Evolutionary conservation across 768 basidiomycete genomes (phyloP), one percentile per base, ranked within the genome.

Genomic region (Lactifluus hygrophoroides): DNA sequence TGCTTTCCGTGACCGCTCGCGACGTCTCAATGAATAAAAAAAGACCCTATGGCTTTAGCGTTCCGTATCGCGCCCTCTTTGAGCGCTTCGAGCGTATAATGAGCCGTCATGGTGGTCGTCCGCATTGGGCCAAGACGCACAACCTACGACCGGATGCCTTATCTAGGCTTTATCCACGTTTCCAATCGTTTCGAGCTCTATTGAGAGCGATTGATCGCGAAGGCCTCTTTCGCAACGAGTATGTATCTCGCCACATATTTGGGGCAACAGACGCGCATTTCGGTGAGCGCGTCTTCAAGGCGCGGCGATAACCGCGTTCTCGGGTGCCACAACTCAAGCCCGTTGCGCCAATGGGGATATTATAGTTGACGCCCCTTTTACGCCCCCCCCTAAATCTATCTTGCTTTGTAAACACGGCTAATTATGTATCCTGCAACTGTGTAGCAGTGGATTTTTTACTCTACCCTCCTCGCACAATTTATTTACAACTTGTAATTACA

Each of bases 111-210:
- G 77, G 79, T 43, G 95, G 93, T 6, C 79, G 90, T 47, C 94
- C 95, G 9, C 95, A 98, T 74, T 98, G 95, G 95, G 95, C 94
- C 0, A 98, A 98, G 72, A 80, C 90, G 21, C 95, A 97, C 69
- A 73, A 74, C 23, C 77, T 94, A 37, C 75, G 77, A 44, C 88
- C 88, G 2, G 76, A 77, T 45, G 71, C 75, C 32, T 78, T 96
- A 54, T 80, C 81, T 51, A 67, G 66, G 54, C 72, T 88, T 11
- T 98, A 98, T 73, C 89, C 94, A 21, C 79, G 75, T 59, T 96
- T 93, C 71, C 80, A 84, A 64, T 83, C 86, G 65, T 97, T 91
- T 72, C 72, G 80, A 27, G 69, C 71, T 43, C 80, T 94, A 48
- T 71, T 94, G 44, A 70, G 82, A 43, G 68, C 75, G 8, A 84